These are phyloP conservation scores for Emergomyces pasteurianus DNA, from an alignment of 2,329 filamentous ascomycete genomes.

Conservation along the genomic window DNA sequence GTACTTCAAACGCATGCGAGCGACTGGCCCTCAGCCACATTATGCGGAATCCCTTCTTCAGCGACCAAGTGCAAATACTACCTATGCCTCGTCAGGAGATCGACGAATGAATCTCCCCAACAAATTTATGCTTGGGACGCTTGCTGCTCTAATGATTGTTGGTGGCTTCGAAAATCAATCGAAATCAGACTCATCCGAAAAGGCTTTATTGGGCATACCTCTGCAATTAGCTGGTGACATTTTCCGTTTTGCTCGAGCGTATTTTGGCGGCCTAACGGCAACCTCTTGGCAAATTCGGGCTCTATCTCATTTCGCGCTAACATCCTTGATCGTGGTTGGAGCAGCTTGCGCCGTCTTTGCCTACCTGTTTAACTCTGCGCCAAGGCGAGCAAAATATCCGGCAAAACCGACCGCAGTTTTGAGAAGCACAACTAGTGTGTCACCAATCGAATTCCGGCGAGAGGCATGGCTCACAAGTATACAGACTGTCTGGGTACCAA, in stretches of 20 bases:
- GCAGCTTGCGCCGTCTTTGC: conserved; percentile 47
- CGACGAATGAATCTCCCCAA: conserved; percentile 43
- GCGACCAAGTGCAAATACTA: conserved; percentile 12
- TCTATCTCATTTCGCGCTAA: conserved; percentile 36
- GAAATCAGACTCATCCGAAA: conserved; percentile 45
- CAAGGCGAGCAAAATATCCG: conserved; percentile 40
- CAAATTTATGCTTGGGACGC: conserved; percentile 85
- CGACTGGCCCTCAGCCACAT: conserved; percentile 21
- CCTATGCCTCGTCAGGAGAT: conserved; percentile 26
- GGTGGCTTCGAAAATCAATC: conserved; percentile 64
- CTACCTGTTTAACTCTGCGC: conserved; percentile 44
- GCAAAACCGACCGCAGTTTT: conserved; percentile 19
- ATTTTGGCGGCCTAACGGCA: conserved; percentile 13
- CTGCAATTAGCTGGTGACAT: conserved; percentile 42
- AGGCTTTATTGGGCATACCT: conserved; percentile 56
- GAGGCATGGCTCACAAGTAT: conserved; percentile 90
- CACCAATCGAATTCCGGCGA: conserved; percentile 71
- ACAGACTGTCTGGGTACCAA: conserved; percentile 83
- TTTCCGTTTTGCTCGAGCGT: conserved; percentile 14
- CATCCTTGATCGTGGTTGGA: conserved; percentile 40
- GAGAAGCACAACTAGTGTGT: conserved; percentile 44
- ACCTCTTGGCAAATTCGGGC: conserved; percentile 28
- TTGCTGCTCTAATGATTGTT: conserved; percentile 84
- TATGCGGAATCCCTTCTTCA: conserved; percentile 31
- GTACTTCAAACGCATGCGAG: conserved; percentile 31